Evolutionary conservation across 1,139 yeast genomes (phyloP).

Genomic region (Neolecta irregularis): DNA sequence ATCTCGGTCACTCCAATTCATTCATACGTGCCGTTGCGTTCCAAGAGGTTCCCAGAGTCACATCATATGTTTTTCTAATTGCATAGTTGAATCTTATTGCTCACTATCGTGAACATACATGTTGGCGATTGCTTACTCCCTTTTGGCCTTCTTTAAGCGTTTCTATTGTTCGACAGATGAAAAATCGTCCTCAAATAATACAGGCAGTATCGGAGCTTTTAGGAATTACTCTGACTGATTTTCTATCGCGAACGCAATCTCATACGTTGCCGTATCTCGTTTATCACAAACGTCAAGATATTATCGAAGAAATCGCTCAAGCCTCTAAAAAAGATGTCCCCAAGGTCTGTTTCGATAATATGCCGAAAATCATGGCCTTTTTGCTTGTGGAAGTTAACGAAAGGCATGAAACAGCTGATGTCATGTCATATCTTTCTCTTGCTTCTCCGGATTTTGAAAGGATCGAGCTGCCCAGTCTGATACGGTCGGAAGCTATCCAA

Average conservation of each 20-base stretch:
- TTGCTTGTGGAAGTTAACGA: no score
- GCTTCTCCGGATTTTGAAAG: slow-evolving; percentile 36
- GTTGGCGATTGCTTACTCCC: slow-evolving; percentile 55
- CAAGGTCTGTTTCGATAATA: slow-evolving; percentile 23
- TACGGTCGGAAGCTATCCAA: slow-evolving; percentile 25
- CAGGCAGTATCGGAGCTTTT: slow-evolving; percentile 47
- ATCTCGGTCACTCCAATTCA: slow-evolving; percentile 43
- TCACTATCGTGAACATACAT: slow-evolving; percentile 23
- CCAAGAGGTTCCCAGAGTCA: slow-evolving; percentile 33
- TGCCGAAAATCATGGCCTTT: slow-evolving; percentile 33
- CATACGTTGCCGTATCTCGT: slow-evolving; percentile 67
- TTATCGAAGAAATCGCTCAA: slow-evolving; percentile 42
- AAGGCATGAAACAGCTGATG: slow-evolving; percentile 27
- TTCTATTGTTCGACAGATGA: slow-evolving; percentile 40
- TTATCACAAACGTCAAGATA: slow-evolving; percentile 46
- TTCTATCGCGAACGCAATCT: slow-evolving; percentile 52
- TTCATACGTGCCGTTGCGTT: slow-evolving; percentile 52
- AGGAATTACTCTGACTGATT: slow-evolving; percentile 44
- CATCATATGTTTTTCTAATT: neutral
- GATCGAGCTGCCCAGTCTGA: slow-evolving; percentile 30
- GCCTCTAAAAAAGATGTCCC: slow-evolving; percentile 20
- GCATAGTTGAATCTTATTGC: slow-evolving; percentile 24
- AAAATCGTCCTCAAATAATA: slow-evolving; percentile 38
- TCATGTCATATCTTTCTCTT: slow-evolving; percentile 35
- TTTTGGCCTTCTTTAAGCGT: slow-evolving; percentile 63